Percentiles rank a stretch among this genome's conserved stretches.
Evolutionary conservation across 495 filamentous ascomycete genomes (phyloP).

Genomic region (Massariosphaeria phaeospora): DNA sequence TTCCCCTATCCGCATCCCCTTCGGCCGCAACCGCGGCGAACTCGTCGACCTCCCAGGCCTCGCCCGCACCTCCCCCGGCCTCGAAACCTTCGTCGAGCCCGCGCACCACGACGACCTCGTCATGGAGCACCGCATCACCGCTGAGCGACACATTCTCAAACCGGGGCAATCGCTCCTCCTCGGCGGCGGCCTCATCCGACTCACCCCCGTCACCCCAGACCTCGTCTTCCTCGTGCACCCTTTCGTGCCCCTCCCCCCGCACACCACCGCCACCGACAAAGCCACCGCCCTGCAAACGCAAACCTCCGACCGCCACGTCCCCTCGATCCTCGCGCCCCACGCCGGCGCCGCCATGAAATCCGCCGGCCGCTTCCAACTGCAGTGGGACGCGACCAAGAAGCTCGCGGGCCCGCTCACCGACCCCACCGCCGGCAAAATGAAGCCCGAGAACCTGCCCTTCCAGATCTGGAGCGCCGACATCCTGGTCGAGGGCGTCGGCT

Average conservation of each 20-base stretch:
- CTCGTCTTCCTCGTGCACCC: conserved; percentile 65
- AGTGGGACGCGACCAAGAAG: conserved; percentile 73
- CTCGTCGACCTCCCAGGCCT: conserved; percentile 93
- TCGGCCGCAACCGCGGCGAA: conserved; percentile 78
- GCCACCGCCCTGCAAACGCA: conserved; percentile 62
- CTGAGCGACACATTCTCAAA: conserved; percentile 65
- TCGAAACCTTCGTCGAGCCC: conserved; percentile 62
- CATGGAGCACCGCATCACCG: conserved; percentile 66
- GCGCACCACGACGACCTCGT: conserved; percentile 61
- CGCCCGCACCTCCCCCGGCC: conserved; percentile 53
- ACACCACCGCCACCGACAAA: conserved; percentile 74
- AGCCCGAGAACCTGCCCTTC: conserved; percentile 62
- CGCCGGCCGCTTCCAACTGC: conserved; percentile 69
- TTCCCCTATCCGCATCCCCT: conserved; percentile 84
- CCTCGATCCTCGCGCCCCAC: conserved; percentile 55
- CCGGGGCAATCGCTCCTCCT: conserved; percentile 78
- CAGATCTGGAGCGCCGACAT: conserved; percentile 73
- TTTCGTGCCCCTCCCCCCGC: conserved; percentile 68
- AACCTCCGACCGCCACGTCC: conserved; percentile 49
- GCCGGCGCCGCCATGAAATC: conserved; percentile 53
- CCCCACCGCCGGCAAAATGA: conserved; percentile 49
- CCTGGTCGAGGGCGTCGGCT: conserved; percentile 83
- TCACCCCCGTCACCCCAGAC: conserved; percentile 66
- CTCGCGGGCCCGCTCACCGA: conserved; percentile 59
- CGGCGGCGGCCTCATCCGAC: conserved; percentile 76